phyloP scores from a whole-genome alignment of 2,329 filamentous ascomycete genomes.

The Cercospora sp. region DNA sequence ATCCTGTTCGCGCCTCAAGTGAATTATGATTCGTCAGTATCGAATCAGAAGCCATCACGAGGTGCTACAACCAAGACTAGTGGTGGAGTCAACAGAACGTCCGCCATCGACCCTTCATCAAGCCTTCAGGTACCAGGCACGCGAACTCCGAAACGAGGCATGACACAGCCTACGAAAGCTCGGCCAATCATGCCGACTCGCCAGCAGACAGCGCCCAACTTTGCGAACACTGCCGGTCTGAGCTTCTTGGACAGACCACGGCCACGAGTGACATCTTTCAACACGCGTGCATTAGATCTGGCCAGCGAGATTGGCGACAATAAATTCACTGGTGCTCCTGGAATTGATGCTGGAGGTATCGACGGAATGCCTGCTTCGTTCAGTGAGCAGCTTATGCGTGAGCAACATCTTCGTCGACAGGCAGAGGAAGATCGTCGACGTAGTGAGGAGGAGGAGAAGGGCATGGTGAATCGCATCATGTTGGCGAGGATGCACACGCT shows the following conservation, averaged over 20 bases:
- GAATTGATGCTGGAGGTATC: constrained; percentile 42
- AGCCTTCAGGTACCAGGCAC: constrained; percentile 23
- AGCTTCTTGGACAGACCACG: constrained; percentile 35
- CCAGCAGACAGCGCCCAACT: constrained; percentile 33
- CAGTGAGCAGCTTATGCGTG: constrained; percentile 52
- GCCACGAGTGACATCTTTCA: constrained; percentile 62
- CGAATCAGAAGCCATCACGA: constrained; percentile 34
- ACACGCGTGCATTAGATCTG: constrained; percentile 62
- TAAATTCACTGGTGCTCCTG: constrained; percentile 57
- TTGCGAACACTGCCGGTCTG: constrained; percentile 17
- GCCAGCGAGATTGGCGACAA: constrained; percentile 71
- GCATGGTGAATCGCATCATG: constrained; percentile 76
- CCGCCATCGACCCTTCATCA: constrained; percentile 29
- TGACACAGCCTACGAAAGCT: constrained; percentile 44
- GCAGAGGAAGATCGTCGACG: constrained; percentile 41
- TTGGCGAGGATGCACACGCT: constrained; percentile 89
- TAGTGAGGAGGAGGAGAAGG: constrained; percentile 57
- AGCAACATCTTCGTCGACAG: constrained; percentile 54
- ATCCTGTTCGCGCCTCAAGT: constrained; percentile 74
- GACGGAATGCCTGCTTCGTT: constrained; percentile 40
- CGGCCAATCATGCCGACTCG: constrained; percentile 57
- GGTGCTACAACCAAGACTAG: constrained; percentile 31
- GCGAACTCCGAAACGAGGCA: constrained; percentile 41
- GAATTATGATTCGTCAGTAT: constrained; percentile 38
- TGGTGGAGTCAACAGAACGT: constrained; percentile 39